Base-by-base conservation (phyloP, 139 green algal species). In the Astrephomene gubernaculifera region DNA sequence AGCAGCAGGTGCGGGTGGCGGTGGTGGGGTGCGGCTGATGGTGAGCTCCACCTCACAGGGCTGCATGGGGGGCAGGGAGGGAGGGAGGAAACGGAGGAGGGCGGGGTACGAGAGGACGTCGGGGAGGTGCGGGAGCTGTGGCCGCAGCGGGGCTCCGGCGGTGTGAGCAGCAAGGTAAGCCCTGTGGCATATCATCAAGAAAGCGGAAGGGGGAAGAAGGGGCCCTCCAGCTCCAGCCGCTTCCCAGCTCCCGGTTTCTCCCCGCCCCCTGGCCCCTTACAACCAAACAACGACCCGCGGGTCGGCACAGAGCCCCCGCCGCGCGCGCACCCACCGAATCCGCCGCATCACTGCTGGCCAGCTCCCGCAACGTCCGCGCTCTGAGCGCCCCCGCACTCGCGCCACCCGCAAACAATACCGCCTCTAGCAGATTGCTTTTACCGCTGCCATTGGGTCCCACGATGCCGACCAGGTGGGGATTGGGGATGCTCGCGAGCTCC, bases 391-490 rank as follows among this genome's bases (percentile, higher is more conserved):
- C 22, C 10, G 79, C 71, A 4, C 61, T 35, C 39, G 57, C 75
- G 27, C 83, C 88, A 5, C 53, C 43, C 10, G 88, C 90, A 38
- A 92, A 93, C 24, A 82, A 79, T 1, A 93, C 27, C 6, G 86
- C 88, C 45, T 94, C 89, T 35, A 94, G 81, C 35, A 94, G 87
- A 10, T 85, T 87, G 43, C 82, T 90, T 85, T 94, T 94, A 85
- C 91, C 91, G 39, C 83, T 86, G 49, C 91, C 91, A 53, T 94
- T 94, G 39, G 86, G 72, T 5, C 89, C 89, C 1, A 87, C 8
- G 4, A 92, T 69, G 5, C 71, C 86, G 2, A 87, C 68, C 31
- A 92, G 67, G 1, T 54, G 25, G 2, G 38, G 2, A 43, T 69
- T 81, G 60, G 17, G 29, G 2, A 89, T 25, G 25, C 14, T 29